Evolutionary conservation across 306 rosid genomes (phyloP).

Genomic region (Rosa lucieae): DNA sequence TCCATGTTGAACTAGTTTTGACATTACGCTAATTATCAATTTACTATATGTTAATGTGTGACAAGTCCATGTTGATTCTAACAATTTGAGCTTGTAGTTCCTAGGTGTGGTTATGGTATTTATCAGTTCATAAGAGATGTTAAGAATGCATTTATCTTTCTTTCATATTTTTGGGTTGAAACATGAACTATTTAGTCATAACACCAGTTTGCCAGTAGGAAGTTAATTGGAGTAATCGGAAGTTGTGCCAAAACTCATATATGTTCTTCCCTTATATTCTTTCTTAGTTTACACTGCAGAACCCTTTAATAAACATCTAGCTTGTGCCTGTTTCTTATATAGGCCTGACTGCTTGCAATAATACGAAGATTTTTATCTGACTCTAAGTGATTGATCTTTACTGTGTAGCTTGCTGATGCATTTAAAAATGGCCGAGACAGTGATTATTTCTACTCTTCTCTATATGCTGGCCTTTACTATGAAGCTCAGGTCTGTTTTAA

Average conservation of each 20-base stretch:
- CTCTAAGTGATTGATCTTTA: constrained; percentile 26
- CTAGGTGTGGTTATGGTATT: neutral
- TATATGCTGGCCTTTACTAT: constrained; percentile 79
- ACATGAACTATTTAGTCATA: neutral
- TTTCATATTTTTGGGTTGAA: neutral
- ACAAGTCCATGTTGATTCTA: no score
- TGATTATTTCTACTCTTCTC: constrained; percentile 72
- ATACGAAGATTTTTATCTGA: constrained; percentile 29
- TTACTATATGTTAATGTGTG: no score
- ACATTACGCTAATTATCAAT: no score
- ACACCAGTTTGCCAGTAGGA: neutral
- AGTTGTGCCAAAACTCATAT: neutral
- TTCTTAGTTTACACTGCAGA: neutral
- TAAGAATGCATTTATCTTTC: neutral
- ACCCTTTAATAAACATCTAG: neutral
- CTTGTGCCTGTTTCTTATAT: neutral
- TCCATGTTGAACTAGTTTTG: no score
- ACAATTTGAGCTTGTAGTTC: neutral
- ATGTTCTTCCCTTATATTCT: neutral
- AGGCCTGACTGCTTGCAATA: neutral
- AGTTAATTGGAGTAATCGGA: neutral
- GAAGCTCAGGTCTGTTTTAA: constrained; percentile 74
- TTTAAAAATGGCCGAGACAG: constrained; percentile 60
- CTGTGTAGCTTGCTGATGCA: constrained; percentile 68
- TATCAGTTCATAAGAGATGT: neutral